Base-by-base conservation (phyloP, 345 rosid genomes). In the Raphanus sativus region DNA sequence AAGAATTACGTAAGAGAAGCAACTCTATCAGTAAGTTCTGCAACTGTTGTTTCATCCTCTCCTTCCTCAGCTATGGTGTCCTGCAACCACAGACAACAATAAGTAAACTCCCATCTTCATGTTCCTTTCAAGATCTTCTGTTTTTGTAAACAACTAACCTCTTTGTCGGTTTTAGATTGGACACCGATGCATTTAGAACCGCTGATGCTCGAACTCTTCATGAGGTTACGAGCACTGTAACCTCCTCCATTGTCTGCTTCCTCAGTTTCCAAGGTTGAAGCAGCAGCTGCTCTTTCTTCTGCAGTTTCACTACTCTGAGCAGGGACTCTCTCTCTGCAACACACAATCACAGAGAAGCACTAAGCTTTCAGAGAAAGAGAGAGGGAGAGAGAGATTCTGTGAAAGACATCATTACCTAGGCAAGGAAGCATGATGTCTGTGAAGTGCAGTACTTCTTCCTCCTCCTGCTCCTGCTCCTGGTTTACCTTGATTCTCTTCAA, bases 121-220 rank as follows among this genome's bases (percentile, higher is more conserved):
- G 52, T 56, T 58, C 65, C 28, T 71, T 11, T 28, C 52, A 71
- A 24, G 62, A 52, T 36, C 26, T 30, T 74, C 75, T 62, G 38
- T 1, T 52, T 56, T 13, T 65, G 11, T 6, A 26, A 64, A 36
- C 36, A 73, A 34, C 45, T 48, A 80, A 91, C 94, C 91, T 84
- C 85, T 8, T 70, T 25, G 64, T 88, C 88, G n/a, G 70, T 74
- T 74, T 70, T 89, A 58, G 78, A 78, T 69, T 87, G 78, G 63
- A 84, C 83, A 66, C 82, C 94, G 4, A 92, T 83, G 64, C 99
- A 92, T 82, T 92, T 89, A 77, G 99, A 92, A 79, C 86, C 99
- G 67, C 98, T 95, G 25, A 95, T 95, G 82, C 99, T 95, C 6
- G 96, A 94, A 69, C 99, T 92, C 86, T 95, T 95, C 89, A 92